A percentile compares a stretch with the other conserved stretches of the same genome.
Conservation (phyloP, 345 rosid genomes). For the Gossypium australe region DNA sequence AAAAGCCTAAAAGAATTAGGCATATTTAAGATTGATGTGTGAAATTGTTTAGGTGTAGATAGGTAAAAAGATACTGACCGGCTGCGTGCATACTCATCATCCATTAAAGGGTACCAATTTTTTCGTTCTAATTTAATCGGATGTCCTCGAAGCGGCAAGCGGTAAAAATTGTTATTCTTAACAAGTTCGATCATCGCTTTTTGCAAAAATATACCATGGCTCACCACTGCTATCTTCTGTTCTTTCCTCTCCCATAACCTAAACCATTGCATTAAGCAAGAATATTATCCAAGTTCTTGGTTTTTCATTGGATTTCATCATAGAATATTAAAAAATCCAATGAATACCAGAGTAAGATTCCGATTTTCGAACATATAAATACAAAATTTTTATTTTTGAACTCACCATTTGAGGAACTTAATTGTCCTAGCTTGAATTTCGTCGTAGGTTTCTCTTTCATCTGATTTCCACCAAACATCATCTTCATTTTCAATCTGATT, state of each 20-base stretch:
- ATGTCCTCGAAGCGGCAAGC: not conserved
- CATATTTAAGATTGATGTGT: not conserved
- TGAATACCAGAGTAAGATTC: not conserved
- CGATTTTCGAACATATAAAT: not conserved
- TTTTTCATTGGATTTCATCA: not conserved
- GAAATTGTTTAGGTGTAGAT: not conserved
- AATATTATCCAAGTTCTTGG: not conserved
- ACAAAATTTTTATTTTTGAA: not conserved
- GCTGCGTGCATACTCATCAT: constrained; percentile 25
- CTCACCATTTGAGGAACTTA: constrained; percentile 53
- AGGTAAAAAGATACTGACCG: constrained; percentile 23
- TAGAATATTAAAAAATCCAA: not conserved
- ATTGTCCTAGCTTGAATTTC: constrained; percentile 58
- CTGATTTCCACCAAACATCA: constrained; percentile 51
- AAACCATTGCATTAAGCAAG: not conserved
- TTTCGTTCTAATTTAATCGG: no score
- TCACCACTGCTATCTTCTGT: constrained; percentile 72
- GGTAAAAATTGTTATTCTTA: not conserved
- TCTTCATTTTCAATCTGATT: constrained; percentile 66
- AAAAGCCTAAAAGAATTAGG: no score
- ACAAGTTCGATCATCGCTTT: constrained; percentile 34
- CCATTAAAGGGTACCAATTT: not conserved
- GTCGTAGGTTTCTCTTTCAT: constrained; percentile 42
- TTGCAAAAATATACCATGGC: constrained; percentile 66
- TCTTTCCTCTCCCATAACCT: constrained; percentile 75